Conservation (phyloP, 208 protist species). For the Leishmania arabica region DNA sequence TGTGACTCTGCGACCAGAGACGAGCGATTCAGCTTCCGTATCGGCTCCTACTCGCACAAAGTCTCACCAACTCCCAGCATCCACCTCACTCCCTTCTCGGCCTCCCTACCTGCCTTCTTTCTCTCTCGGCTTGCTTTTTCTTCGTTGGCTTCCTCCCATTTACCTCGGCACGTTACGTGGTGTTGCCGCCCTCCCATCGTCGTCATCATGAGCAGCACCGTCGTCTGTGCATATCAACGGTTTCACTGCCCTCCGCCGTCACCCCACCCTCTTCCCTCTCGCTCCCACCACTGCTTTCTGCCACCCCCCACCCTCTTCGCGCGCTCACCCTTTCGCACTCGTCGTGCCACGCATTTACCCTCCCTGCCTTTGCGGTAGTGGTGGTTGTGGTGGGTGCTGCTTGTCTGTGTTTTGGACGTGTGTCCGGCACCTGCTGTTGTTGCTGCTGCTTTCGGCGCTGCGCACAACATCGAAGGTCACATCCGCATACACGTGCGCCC, state of each 20-base stretch:
- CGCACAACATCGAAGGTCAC: neutral
- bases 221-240: neutral
- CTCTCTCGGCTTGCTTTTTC: slow-evolving; percentile 7
- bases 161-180: neutral
- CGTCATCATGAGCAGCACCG: slow-evolving; percentile 5
- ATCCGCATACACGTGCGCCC: neutral
- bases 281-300: neutral
- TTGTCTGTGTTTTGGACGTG: neutral
- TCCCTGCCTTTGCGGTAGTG: too few species aligned
- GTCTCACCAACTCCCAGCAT: neutral
- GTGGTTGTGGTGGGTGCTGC: neutral
- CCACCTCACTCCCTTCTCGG: neutral
- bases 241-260: neutral
- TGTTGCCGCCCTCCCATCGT: neutral
- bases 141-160: slow-evolving; percentile 1
- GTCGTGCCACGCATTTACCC: too few species aligned
- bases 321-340: neutral
- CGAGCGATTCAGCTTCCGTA: neutral
- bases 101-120: neutral
- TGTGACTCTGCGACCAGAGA: neutral
- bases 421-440: neutral
- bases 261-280: neutral
- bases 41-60: neutral
- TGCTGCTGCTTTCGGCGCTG: neutral
- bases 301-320: neutral